These are phyloP conservation scores for Hyaloscypha variabilis DNA, from an alignment of 495 filamentous ascomycete genomes.

Conservation along the genomic window DNA sequence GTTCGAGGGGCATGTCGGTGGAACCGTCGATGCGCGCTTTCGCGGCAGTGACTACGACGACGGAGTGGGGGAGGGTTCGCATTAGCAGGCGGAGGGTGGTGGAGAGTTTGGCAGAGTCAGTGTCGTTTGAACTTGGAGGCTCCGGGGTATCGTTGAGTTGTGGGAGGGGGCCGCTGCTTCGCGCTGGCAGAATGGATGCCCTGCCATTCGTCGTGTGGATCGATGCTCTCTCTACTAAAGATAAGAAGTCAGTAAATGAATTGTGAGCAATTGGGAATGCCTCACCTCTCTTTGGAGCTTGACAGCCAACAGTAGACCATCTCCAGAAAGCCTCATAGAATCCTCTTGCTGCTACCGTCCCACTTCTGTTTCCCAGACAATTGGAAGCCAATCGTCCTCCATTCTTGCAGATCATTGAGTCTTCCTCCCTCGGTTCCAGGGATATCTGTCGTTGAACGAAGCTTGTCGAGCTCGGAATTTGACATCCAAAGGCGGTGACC, in stretches of 20 bases:
- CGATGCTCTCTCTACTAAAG: neutral
- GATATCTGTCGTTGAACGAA: too few species aligned
- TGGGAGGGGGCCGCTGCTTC: too few species aligned
- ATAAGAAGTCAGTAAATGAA: neutral
- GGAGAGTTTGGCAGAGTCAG: conserved; percentile 9
- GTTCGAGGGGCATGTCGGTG: neutral
- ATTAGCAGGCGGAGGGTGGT: conserved; percentile 61
- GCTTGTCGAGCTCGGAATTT: neutral
- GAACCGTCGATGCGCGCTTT: neutral
- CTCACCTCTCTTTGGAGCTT: neutral
- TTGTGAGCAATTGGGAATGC: neutral
- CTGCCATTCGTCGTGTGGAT: neutral
- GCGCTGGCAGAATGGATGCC: too few species aligned
- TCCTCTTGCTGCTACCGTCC: conserved; percentile 2
- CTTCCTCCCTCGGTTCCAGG: too few species aligned
- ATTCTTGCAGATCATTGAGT: conserved; percentile 12
- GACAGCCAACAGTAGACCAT: conserved; percentile 10
- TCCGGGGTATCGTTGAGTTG: too few species aligned
- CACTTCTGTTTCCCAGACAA: neutral
- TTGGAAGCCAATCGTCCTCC: conserved; percentile 3
- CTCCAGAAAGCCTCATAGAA: conserved; percentile 10
- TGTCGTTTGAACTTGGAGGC: neutral
- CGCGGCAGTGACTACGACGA: conserved; percentile 67
- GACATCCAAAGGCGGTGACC: neutral
- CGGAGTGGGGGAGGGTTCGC: conserved; percentile 71